Evolutionary conservation across 495 filamentous ascomycete species (phyloP).

Genomic region (Hyaloscypha hepaticicola): DNA sequence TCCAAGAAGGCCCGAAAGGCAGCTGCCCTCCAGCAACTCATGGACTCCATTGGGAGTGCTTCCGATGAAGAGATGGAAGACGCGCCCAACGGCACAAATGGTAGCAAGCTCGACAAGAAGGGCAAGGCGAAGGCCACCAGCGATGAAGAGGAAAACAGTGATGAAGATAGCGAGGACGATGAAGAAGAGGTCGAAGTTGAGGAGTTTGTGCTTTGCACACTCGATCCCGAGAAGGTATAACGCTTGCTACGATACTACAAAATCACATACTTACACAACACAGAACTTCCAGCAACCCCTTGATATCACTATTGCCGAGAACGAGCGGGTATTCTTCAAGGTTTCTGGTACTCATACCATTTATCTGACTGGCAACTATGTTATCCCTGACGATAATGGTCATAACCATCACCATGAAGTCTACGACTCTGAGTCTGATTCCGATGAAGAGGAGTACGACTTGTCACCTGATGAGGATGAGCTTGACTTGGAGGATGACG

Average conservation of each 20-base stretch:
- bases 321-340: slow-evolving; percentile 87
- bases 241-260: background rate
- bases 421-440: slow-evolving; percentile 60
- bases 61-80: slow-evolving; percentile 65
- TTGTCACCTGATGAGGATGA: slow-evolving; percentile 80
- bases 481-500: slow-evolving; percentile 59
- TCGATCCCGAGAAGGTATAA: slow-evolving; percentile 66
- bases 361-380: slow-evolving; percentile 93
- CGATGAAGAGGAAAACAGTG: slow-evolving; percentile 56
- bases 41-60: slow-evolving; percentile 62
- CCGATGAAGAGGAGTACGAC: slow-evolving; percentile 68
- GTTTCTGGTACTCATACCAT: slow-evolving; percentile 87
- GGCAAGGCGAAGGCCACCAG: slow-evolving; percentile 75
- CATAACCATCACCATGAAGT: slow-evolving; percentile 50
- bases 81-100: slow-evolving; percentile 45
- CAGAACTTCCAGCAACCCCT: slow-evolving; percentile 95
- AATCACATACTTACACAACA: slow-evolving; percentile 34
- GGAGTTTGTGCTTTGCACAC: slow-evolving; percentile 89
- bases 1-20: slow-evolving; percentile 76
- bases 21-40: slow-evolving; percentile 69
- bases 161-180: slow-evolving; percentile 60
- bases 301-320: slow-evolving; percentile 82
- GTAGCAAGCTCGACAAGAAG: slow-evolving; percentile 58
- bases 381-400: slow-evolving; percentile 58
- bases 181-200: slow-evolving; percentile 71